Conservation (phyloP, 1,139 yeast species). For the Diutina ranongensis region DNA sequence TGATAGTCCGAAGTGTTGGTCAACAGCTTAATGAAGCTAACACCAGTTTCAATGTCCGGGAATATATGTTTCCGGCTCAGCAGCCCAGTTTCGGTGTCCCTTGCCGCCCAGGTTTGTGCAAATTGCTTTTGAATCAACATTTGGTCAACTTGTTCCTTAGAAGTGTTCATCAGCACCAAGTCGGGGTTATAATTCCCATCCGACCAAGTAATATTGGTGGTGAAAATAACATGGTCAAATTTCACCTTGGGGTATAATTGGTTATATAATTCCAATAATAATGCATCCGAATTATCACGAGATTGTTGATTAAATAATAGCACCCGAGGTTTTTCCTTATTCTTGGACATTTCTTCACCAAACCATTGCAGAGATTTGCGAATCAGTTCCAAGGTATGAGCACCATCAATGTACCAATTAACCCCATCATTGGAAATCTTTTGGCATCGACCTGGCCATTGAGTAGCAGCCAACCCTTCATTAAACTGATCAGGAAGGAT, state of each 20-base stretch:
- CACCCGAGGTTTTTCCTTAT: constrained; percentile 20
- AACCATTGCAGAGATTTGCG: constrained; percentile 78
- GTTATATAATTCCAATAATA: constrained; percentile 43
- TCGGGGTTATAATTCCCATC: constrained; percentile 74
- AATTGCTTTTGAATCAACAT: constrained; percentile 72
- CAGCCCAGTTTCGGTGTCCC: constrained; percentile 28
- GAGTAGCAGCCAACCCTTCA: constrained; percentile 54
- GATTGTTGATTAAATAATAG: constrained; percentile 90
- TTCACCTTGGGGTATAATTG: constrained; percentile 22
- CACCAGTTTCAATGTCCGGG: constrained; percentile 68
- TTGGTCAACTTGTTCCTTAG: constrained; percentile 59
- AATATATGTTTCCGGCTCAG: constrained; percentile 39
- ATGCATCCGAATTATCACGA: constrained; percentile 60
- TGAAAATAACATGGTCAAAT: constrained; percentile 72
- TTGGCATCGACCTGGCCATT: constrained; percentile 96
- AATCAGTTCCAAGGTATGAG: constrained; percentile 86
- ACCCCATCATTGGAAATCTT: constrained; percentile 38
- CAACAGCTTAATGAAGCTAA: constrained; percentile 26
- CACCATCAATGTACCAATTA: constrained; percentile 87
- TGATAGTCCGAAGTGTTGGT: not conserved
- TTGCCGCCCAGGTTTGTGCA: constrained; percentile 53
- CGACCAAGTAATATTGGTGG: constrained; percentile 89
- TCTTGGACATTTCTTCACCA: constrained; percentile 19
- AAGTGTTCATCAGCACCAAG: constrained; percentile 72
- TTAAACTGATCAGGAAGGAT: constrained; percentile 44